Evolutionary conservation across 495 filamentous ascomycete species (phyloP).

Genomic region (Podospora tetraspora): DNA sequence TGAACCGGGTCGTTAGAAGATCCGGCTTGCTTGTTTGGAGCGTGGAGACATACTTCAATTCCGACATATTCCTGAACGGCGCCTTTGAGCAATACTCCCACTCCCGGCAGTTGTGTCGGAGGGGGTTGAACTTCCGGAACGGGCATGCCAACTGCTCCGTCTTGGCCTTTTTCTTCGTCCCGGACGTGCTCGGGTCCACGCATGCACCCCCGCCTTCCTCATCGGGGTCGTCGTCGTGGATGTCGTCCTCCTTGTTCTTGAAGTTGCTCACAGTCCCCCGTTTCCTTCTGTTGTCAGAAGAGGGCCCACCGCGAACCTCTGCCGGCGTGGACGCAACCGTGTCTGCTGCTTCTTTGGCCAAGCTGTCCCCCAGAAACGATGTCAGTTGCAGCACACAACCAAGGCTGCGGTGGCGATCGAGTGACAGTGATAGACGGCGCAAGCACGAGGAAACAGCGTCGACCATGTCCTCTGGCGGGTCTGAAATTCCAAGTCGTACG

Average conservation of each 20-base stretch:
- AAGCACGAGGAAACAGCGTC: not conserved
- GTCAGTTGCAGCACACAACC: not conserved
- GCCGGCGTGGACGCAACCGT: not conserved
- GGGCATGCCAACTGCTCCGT: constrained; percentile 2
- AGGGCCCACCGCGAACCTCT: not conserved
- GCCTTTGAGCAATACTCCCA: constrained; percentile 6
- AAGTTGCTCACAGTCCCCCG: not conserved
- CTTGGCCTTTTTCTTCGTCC: constrained; percentile 1
- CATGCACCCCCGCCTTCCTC: not conserved
- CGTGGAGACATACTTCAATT: not conserved
- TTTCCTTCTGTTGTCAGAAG: not conserved
- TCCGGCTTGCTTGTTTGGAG: not conserved
- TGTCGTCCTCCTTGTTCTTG: not conserved
- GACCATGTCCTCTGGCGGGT: constrained; percentile 7
- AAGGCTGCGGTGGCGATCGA: not conserved
- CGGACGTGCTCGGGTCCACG: not conserved
- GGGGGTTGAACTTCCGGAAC: constrained; percentile 5
- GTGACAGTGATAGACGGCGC: not conserved
- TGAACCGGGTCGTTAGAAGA: not conserved
- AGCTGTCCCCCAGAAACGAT: not conserved
- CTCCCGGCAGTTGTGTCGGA: constrained; percentile 2
- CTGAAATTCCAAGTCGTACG: not conserved
- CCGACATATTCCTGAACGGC: constrained; percentile 5
- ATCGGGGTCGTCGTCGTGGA: not conserved
- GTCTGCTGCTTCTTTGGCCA: not conserved